phyloP scores from a whole-genome alignment of 352 stramenopile species.

The Globisporangium iwayamae region DNA sequence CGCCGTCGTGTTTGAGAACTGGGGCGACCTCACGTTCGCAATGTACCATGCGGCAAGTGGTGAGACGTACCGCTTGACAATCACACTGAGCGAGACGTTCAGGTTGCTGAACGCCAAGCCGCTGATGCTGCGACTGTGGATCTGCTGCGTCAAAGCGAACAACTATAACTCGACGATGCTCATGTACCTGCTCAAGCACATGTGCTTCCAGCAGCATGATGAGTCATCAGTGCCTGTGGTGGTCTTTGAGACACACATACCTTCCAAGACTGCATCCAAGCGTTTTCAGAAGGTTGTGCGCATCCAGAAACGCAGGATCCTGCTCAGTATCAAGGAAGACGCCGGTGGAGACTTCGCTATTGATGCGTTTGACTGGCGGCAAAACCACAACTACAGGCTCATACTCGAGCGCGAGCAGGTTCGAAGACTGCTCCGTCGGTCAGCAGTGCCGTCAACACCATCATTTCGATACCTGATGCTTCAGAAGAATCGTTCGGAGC shows the following conservation, averaged over 20 bases:
- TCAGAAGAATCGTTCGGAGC: slow-evolving; percentile 28
- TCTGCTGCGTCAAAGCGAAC: slow-evolving; percentile 70
- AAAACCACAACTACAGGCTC: slow-evolving; percentile 38
- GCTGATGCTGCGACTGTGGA: slow-evolving; percentile 54
- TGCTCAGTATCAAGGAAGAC: slow-evolving; percentile 44
- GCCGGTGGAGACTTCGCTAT: slow-evolving; percentile 41
- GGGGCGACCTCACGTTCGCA: slow-evolving; percentile 57
- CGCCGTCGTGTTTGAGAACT: slow-evolving; percentile 72
- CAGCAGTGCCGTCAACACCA: not conserved
- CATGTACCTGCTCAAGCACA: slow-evolving; percentile 35
- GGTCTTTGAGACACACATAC: slow-evolving; percentile 6
- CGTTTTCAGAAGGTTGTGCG: slow-evolving; percentile 26
- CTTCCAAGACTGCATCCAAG: not conserved
- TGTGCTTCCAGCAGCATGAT: slow-evolving; percentile 22
- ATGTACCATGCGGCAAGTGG: slow-evolving; percentile 48
- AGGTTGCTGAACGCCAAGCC: slow-evolving; percentile 32
- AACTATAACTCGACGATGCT: slow-evolving; percentile 49
- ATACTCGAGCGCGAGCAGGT: slow-evolving; percentile 48
- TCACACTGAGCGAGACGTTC: slow-evolving; percentile 37
- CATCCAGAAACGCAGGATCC: slow-evolving; percentile 39
- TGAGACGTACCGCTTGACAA: slow-evolving; percentile 26
- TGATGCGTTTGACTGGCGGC: slow-evolving; percentile 36
- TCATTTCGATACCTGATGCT: slow-evolving; percentile 28
- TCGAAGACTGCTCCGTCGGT: slow-evolving; percentile 26
- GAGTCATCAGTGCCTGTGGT: not conserved